Evolutionary conservation across 2,329 filamentous ascomycete genomes (phyloP).

Genomic region (Aspergillus intermedius): DNA sequence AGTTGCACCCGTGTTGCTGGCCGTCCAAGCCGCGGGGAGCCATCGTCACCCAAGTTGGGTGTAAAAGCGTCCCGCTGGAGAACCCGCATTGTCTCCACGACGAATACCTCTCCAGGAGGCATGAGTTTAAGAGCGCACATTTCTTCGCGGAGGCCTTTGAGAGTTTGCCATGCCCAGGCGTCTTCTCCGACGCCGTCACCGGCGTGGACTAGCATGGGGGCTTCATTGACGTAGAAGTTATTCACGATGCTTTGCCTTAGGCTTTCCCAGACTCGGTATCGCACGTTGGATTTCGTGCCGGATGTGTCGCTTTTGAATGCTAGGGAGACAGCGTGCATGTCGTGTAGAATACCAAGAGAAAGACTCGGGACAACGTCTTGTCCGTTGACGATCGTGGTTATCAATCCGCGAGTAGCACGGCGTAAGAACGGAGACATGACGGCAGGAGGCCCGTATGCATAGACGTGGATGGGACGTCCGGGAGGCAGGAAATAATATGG

Average conservation of each 20-base stretch:
- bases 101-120: conserved; percentile 70
- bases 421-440: conserved; percentile 66
- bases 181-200: conserved; percentile 53
- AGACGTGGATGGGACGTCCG: conserved; percentile 68
- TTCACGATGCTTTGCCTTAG: conserved; percentile 57
- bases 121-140: conserved; percentile 66
- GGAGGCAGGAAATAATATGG: conserved; percentile 51
- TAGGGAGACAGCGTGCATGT: conserved; percentile 65
- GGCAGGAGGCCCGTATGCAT: conserved; percentile 68
- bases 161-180: conserved; percentile 61
- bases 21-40: conserved; percentile 47
- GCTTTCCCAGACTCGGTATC: conserved; percentile 59
- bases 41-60: conserved; percentile 34
- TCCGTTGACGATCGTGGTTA: conserved; percentile 68
- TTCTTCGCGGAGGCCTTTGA: conserved; percentile 59
- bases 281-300: conserved; percentile 61
- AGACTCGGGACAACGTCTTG: conserved; percentile 68
- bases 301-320: conserved; percentile 67
- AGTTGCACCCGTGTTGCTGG: conserved; percentile 64
- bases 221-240: conserved; percentile 52
- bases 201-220: conserved; percentile 38
- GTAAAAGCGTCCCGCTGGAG: conserved; percentile 61
- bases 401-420: conserved; percentile 63
- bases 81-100: conserved; percentile 62
- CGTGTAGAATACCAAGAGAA: conserved; percentile 66